Evolutionary conservation across 768 basidiomycete species (phyloP), one percentile per base, ranked within the genome.

Genomic region (Leccinum subgranulosum): DNA sequence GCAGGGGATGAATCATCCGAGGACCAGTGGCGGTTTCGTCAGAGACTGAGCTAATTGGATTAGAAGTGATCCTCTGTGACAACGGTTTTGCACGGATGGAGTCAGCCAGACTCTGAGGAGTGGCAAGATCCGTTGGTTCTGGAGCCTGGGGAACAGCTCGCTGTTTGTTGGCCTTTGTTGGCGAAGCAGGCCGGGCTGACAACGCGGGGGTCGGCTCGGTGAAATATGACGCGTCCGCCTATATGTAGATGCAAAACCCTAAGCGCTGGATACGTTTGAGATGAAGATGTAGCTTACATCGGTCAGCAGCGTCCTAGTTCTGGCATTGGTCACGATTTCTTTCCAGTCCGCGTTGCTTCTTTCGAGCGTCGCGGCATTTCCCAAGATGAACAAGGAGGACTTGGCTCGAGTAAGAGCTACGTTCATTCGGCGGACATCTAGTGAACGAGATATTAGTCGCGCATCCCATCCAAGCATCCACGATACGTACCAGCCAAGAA

Each of bases 351-450:
- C 75, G 63, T 95, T 87, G 61, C 93, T 92, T 54, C 94, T 79
- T 70, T 94, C 90, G 6, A 99, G 79, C 1, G 95, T 98, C 7
- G 92, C 77, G 12, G 87, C 88, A 71, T 98, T 87, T 7, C 97
- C 97, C 29, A 99, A 79, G 55, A 99, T 86, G 72, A 94, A 99
- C 3, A 99, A 75, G 10, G 96, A 97, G 7, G 93, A 93, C 66
- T 89, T 91, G 3, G 96, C 93, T 64, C 97, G 86, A n/a, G 96
- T 99, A 25, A 99, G 75, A 28, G 95, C 95, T n/a, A 99, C 96
- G 72, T 99, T 98, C 91, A 98, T 96, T 46, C 96, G 87, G 46
- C 95, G 86, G 21, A 80, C 71, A 71, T 96, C 90, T 85, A 57
- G 34, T 14, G 48, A 28, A 34, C 15, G 4, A 10, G 43, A 27